phyloP scores from a whole-genome alignment of 1,284 basidiomycete genomes.

The Irpex rosettiformis region DNA sequence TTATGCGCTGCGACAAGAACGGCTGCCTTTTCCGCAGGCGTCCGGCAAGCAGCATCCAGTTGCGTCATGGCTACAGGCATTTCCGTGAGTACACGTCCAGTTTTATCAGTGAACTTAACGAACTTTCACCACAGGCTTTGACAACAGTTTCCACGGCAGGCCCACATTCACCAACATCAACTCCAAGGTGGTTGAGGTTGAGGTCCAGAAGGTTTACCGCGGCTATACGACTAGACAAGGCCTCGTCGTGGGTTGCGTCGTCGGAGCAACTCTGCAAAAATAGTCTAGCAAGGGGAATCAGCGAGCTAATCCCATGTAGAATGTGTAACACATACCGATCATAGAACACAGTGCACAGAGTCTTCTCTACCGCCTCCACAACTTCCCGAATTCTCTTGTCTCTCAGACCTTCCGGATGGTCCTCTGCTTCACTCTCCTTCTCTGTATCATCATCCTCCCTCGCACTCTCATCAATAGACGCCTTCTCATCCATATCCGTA shows the following conservation, averaged over 20 bases:
- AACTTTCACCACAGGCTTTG: constrained; percentile 74
- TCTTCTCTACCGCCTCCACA: constrained; percentile 70
- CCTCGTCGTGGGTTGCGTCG: constrained; percentile 84
- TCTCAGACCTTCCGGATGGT: constrained; percentile 21
- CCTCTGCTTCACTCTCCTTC: constrained; percentile 25
- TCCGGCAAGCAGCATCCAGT: constrained; percentile 57
- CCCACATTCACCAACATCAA: constrained; percentile 56
- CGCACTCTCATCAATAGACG: constrained; percentile 29
- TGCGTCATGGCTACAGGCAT: constrained; percentile 58
- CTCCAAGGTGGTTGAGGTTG: constrained; percentile 81
- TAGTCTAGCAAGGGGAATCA: constrained; percentile 35
- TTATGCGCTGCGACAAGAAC: constrained; percentile 83
- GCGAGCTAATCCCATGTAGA: background rate
- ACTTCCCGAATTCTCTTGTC: constrained; percentile 49
- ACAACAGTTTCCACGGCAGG: constrained; percentile 66
- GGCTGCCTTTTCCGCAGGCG: constrained; percentile 77
- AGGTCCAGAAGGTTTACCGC: constrained; percentile 90
- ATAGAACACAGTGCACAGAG: constrained; percentile 67
- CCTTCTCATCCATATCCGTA: constrained; percentile 22
- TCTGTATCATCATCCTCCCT: constrained; percentile 22
- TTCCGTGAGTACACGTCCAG: background rate
- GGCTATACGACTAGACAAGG: constrained; percentile 82
- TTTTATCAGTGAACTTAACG: constrained; percentile 24
- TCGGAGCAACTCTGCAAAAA: constrained; percentile 69
- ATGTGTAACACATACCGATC: constrained; percentile 29